Conservation (phyloP, 192 early-diverging fungal species). For the Jimgerdemannia lactiflua region DNA sequence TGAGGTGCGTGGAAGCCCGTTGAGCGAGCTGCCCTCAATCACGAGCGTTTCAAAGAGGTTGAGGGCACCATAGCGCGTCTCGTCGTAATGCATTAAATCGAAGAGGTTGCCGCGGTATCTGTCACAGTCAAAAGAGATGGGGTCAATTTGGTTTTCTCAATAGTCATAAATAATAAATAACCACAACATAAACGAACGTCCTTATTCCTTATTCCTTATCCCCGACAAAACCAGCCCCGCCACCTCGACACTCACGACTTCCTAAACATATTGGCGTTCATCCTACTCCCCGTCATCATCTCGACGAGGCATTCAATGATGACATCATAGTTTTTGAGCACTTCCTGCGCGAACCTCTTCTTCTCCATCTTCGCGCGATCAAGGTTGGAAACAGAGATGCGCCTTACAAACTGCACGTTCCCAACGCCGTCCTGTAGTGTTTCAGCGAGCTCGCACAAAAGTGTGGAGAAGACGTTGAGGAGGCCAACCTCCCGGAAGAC, state of each 20-base stretch:
- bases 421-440: slow-evolving; percentile 35
- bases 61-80: slow-evolving; percentile 49
- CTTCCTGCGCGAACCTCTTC: slow-evolving; percentile 39
- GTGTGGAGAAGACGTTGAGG: slow-evolving; percentile 52
- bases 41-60: slow-evolving; percentile 46
- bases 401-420: slow-evolving; percentile 34
- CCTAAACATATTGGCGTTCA: slow-evolving; percentile 46
- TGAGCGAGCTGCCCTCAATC: slow-evolving; percentile 34
- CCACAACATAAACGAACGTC: no score
- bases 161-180: no score
- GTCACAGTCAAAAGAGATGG: no score
- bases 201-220: no score
- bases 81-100: slow-evolving; percentile 49
- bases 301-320: slow-evolving; percentile 48
- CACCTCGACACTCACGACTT: slow-evolving; percentile 33
- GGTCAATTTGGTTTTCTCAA: no score
- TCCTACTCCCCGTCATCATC: slow-evolving; percentile 30
- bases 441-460: slow-evolving; percentile 48
- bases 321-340: slow-evolving; percentile 49
- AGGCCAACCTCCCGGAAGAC: slow-evolving; percentile 60
- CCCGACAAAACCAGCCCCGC: not conserved
- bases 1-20: not conserved
- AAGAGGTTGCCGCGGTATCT: slow-evolving; percentile 52
- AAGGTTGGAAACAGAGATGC: slow-evolving; percentile 29
- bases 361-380: slow-evolving; percentile 17